Base-by-base conservation (phyloP, 2,329 filamentous ascomycete genomes). In the Apiospora hydei region DNA sequence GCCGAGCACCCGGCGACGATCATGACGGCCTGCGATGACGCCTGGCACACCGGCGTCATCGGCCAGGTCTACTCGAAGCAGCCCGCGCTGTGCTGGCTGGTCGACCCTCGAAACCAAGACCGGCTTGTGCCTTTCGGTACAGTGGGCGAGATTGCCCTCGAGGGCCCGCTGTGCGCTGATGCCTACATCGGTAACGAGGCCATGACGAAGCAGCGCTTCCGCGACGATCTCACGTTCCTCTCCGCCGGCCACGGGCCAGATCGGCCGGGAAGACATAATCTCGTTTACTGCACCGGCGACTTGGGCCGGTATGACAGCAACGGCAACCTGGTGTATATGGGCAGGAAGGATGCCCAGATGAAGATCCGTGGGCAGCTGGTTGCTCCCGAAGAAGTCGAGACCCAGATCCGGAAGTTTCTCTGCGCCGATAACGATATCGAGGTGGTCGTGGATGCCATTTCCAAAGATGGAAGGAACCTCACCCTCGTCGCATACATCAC, bases 351-450 rank as follows among this genome's bases (percentile, higher is more conserved):
- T 74, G 82, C 82, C 0, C 87, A 88, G 76, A 82, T 88, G 41
- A 89, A 89, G 76, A 77, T 89, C 26, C 82, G 84, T 44, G 89
- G 89, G 57, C 88, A 83, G 71, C 76, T 86, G 72, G 80, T 86
- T 73, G 89, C 85, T 77, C 79, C 85, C 4, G 61, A 26, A 4
- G 72, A 73, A 47, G 38, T 73, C 18, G 72, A 73, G 51, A 26
- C 38, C 1, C 71, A 66, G 26, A 57, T 67, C 13, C 53, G 41
- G 34, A 24, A 26, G 43, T 64, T 46, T 4, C 10, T 21, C 14
- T 13, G 18, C n/a, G 21, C 30, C 14, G 24, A 66, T 18, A 41
- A 66, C 21, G 30, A 46, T 4, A 10, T 46, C 2, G 38, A 70
- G 51, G 67, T 70, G 47, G 67, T 51, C 14, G 69, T 70, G 7